phyloP scores from a whole-genome alignment of 2,329 filamentous ascomycete genomes.

The Knufia petricola region DNA sequence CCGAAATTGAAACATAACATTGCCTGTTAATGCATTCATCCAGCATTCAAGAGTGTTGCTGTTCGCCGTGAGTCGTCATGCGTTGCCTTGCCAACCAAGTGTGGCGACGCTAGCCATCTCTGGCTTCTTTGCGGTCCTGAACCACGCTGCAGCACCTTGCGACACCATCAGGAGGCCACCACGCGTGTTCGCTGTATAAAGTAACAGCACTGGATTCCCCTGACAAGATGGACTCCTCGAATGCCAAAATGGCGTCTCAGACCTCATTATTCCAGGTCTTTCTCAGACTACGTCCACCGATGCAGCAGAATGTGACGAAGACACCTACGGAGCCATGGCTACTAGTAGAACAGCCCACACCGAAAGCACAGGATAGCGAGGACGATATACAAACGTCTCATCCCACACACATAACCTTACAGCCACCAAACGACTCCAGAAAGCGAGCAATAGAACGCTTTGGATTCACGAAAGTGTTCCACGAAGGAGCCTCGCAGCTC shows the following conservation, averaged over 20 bases:
- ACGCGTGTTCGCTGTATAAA: no score
- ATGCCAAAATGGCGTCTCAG: slow-evolving; percentile 17
- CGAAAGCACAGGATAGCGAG: slow-evolving; percentile 24
- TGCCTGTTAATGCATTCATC: no score
- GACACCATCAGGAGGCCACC: no score
- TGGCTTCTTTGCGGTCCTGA: no score
- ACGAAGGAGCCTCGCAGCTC: slow-evolving; percentile 72
- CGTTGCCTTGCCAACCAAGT: no score
- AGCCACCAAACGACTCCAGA: slow-evolving; percentile 71
- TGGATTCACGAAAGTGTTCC: slow-evolving; percentile 86
- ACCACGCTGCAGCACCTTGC: no score
- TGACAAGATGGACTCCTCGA: slow-evolving; percentile 17
- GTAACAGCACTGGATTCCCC: no score
- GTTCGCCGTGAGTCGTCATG: no score
- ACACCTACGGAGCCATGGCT: slow-evolving; percentile 59
- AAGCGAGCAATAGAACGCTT: slow-evolving; percentile 88
- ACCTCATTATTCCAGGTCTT: slow-evolving; percentile 77
- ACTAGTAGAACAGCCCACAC: slow-evolving; percentile 55
- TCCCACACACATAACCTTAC: slow-evolving; percentile 63
- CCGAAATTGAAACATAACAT: no score
- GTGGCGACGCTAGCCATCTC: no score
- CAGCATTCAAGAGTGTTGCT: no score
- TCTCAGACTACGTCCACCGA: slow-evolving; percentile 67
- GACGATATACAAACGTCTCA: slow-evolving; percentile 28
- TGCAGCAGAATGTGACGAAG: slow-evolving; percentile 31